Conservation (phyloP, 2,329 filamentous ascomycete genomes). For the Aspergillus sp. region DNA sequence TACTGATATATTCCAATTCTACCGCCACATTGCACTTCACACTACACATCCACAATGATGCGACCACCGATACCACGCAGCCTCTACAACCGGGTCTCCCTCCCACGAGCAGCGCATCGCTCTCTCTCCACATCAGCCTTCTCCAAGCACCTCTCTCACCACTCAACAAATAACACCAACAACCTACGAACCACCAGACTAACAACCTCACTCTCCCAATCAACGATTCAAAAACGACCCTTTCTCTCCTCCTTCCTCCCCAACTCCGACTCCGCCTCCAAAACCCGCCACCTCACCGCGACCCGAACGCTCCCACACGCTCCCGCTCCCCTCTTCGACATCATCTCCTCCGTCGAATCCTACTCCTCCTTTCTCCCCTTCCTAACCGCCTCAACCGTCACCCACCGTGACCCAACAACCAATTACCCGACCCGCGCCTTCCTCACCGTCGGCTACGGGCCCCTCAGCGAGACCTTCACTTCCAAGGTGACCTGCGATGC, state of each 20-base stretch:
- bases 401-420: slow-evolving; percentile 63
- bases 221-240: neutral
- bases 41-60: slow-evolving; percentile 9
- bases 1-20: neutral
- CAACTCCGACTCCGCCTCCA: slow-evolving; percentile 29
- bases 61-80: slow-evolving; percentile 3
- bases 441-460: slow-evolving; percentile 82
- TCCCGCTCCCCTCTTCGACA: slow-evolving; percentile 69
- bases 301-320: slow-evolving; percentile 76
- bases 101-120: neutral
- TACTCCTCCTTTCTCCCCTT: slow-evolving; percentile 92
- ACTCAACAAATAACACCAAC: neutral
- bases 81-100: neutral
- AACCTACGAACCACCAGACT: neutral
- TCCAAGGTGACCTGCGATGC: slow-evolving; percentile 78
- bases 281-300: slow-evolving; percentile 70
- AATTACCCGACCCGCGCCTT: slow-evolving; percentile 69
- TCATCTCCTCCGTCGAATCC: slow-evolving; percentile 84
- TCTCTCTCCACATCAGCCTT: neutral
- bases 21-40: neutral
- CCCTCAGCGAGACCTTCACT: slow-evolving; percentile 80
- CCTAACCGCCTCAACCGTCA: slow-evolving; percentile 76
- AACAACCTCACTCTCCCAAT: neutral
- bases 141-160: neutral
- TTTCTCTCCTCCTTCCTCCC: neutral